Base-by-base conservation (phyloP, 768 basidiomycete genomes). In the Gymnopilus junonius region DNA sequence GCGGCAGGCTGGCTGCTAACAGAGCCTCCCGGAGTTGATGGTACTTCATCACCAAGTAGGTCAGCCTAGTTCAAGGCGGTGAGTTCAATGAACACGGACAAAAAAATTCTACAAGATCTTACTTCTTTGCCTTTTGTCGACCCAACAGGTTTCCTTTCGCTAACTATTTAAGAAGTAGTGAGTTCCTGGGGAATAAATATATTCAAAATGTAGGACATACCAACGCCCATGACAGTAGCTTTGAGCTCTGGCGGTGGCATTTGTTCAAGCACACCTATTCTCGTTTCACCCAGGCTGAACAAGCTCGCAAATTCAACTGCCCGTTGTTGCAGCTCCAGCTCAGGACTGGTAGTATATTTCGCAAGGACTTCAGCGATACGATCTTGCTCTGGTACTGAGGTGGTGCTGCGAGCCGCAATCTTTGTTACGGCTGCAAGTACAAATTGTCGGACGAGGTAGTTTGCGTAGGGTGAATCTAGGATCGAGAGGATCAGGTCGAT, bases 201-300 rank as follows among this genome's bases (percentile, higher is more conserved):
- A 25, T 78, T 42, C 11, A 20, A 14, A 29, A 31, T 4, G 17
- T 29, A 21, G 42, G 6, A 63, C 87, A 66, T 67, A 96, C 95
- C 93, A 63, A 91, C 85, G 48, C 94, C 97, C 84, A 97, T 92
- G 2, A 99, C 93, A 2, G 97, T 98, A n/a, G 92, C 91, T 78
- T 96, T 97, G 66, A 99, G 78, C 74, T 99, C 97, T 1, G 97
- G 97, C 5, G 94, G 92, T n/a, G 97, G 97, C 97, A 99, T 99
- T 59, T 95, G 86, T 79, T 99, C 97, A 63, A 99, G 75, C 1
- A 99, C 95, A 37, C 97, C 97, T 8, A 84, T 82, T 62, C 86
- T 83, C 21, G 92, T 78, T n/a, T 92, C 88, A 5, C 89, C 90
- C 8, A 94, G 77, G 29, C 83, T 86, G 73, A 94, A 94, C 67